Evolutionary conservation across 2,329 filamentous ascomycete species (phyloP).

Genomic region (Didymella pinodella): DNA sequence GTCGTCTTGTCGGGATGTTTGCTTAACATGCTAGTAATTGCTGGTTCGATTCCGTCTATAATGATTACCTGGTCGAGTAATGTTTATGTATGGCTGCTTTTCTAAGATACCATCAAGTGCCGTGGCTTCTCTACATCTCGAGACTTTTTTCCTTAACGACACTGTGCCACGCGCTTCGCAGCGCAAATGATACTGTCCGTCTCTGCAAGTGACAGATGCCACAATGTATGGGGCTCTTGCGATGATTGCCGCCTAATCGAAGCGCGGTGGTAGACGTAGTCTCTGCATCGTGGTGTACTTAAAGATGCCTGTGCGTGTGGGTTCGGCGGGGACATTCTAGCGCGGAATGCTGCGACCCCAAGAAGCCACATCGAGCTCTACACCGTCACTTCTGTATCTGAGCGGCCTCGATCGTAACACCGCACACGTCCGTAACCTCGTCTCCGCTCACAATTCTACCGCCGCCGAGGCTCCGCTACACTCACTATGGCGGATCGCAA

Average conservation of each 20-base stretch:
- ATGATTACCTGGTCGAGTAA: slow-evolving; percentile 1
- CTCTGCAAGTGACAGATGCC: neutral
- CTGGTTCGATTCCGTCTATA: neutral
- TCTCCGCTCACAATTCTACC: slow-evolving; percentile 19
- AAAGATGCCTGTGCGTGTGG: slow-evolving; percentile 27
- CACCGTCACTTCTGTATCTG: slow-evolving; percentile 34
- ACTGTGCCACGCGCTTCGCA: neutral
- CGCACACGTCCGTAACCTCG: slow-evolving; percentile 21
- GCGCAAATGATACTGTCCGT: neutral
- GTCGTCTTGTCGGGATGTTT: slow-evolving; percentile 1
- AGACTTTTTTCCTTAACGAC: neutral
- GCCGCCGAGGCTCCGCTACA: slow-evolving; percentile 24
- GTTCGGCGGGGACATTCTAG: slow-evolving; percentile 36
- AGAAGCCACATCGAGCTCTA: slow-evolving; percentile 49
- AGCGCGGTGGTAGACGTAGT: slow-evolving; percentile 1
- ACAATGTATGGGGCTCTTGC: neutral
- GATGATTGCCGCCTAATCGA: slow-evolving; percentile 23
- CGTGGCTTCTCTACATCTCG: neutral
- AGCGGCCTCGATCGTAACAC: slow-evolving; percentile 24
- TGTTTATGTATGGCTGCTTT: neutral
- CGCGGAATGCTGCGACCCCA: slow-evolving; percentile 41
- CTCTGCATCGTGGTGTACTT: slow-evolving; percentile 8
- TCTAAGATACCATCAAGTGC: neutral
- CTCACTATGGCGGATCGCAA: slow-evolving; percentile 58
- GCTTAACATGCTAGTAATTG: neutral